Percentiles rank a stretch among this genome's conserved stretches.
Evolutionary conservation across 352 stramenopile genomes (phyloP).

Genomic region (Phytophthora ohioensis): DNA sequence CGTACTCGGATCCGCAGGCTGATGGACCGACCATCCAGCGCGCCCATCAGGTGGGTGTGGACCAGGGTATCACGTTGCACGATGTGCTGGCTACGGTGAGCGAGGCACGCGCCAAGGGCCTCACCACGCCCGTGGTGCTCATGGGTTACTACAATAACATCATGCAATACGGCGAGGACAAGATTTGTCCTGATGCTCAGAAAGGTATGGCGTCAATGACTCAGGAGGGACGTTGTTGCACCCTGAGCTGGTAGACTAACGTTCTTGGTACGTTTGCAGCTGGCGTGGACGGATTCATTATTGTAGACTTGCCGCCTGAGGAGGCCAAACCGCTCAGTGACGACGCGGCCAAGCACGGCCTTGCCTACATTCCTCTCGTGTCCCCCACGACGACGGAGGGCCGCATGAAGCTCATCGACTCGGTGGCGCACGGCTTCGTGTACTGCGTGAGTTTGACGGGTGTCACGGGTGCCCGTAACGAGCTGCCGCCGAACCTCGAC

Average conservation of each 20-base stretch:
- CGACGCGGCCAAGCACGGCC: constrained; percentile 88
- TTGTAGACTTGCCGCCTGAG: constrained; percentile 98
- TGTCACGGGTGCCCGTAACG: constrained; percentile 94
- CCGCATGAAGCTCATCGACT: constrained; percentile 88
- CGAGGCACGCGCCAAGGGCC: constrained; percentile 89
- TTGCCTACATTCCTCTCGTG: constrained; percentile 97
- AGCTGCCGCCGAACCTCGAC: constrained; percentile 93
- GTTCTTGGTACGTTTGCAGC: constrained; percentile 38
- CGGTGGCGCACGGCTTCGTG: constrained; percentile 83
- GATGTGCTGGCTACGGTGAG: constrained; percentile 95
- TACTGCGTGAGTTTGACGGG: constrained; percentile 91
- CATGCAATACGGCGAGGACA: constrained; percentile 95
- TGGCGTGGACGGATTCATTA: constrained; percentile 98
- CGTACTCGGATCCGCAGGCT: constrained; percentile 99
- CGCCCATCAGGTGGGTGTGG: constrained; percentile 94
- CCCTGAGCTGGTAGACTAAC: constrained; percentile 2
- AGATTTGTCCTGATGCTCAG: constrained; percentile 84
- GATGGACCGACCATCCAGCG: constrained; percentile 98
- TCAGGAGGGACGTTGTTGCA: background rate
- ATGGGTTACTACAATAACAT: constrained; percentile 99
- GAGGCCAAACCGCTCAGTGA: constrained; percentile 93
- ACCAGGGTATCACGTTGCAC: constrained; percentile 93
- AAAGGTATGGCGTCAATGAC: constrained; percentile 55
- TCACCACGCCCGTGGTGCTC: constrained; percentile 96
- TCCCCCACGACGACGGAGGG: constrained; percentile 97